Percentiles rank a stretch among this genome's conserved stretches.
phyloP scores from a whole-genome alignment of 139 green algal species.

The Chlorella ohadii region DNA sequence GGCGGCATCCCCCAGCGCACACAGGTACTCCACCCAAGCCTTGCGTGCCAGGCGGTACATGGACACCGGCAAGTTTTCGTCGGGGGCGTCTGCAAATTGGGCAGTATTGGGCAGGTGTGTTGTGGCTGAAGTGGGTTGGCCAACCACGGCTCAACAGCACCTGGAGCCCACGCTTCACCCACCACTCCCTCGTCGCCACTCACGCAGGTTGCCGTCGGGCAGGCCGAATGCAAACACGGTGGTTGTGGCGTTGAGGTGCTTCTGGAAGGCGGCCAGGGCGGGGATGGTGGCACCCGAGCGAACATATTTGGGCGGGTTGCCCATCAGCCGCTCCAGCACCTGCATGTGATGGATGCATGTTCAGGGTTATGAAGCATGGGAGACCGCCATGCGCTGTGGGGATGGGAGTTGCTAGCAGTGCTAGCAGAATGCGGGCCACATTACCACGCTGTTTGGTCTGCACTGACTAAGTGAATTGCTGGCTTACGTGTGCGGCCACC shows the following conservation, averaged over 20 bases:
- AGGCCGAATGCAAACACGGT: constrained; percentile 75
- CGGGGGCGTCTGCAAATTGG: background rate
- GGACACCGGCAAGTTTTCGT: constrained; percentile 15
- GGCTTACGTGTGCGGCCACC: constrained; percentile 48
- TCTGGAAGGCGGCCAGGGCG: constrained; percentile 62
- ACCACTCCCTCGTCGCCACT: no score
- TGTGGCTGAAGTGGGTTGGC: no score
- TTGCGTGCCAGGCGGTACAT: constrained; percentile 20
- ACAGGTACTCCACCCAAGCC: constrained; percentile 25
- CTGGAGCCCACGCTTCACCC: no score
- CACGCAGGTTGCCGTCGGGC: constrained; percentile 45
- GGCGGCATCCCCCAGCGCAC: constrained; percentile 14
- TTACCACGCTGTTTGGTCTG: no score
- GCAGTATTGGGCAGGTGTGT: no score
- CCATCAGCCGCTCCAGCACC: constrained; percentile 15
- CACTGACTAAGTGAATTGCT: no score
- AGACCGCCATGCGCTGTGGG: no score
- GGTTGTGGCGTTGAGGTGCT: constrained; percentile 48
- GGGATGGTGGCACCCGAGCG: constrained; percentile 66
- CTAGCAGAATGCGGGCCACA: background rate
- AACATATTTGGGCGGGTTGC: constrained; percentile 15
- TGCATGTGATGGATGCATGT: background rate
- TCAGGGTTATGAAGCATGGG: no score
- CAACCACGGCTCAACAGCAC: no score
- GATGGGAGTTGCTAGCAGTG: background rate